These are phyloP conservation scores for Daldinia bambusicola DNA, from an alignment of 495 filamentous ascomycete genomes.

Conservation along the genomic window DNA sequence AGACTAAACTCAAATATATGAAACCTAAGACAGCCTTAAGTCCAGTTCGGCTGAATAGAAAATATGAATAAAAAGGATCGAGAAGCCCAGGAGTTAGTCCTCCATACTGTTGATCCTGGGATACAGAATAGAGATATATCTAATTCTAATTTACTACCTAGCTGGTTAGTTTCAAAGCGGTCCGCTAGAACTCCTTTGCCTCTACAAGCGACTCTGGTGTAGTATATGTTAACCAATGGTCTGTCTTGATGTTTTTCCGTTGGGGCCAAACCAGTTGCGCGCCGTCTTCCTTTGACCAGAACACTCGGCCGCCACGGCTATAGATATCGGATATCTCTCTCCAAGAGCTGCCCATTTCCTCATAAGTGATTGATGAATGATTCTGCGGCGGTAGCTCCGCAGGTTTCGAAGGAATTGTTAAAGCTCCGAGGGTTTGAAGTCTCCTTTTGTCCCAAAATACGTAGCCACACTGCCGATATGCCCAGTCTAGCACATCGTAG, in stretches of 20 bases:
- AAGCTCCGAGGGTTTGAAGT: not conserved
- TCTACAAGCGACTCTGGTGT: not conserved
- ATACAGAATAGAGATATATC: not conserved
- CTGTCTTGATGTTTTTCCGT: not conserved
- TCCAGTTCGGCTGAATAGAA: not conserved
- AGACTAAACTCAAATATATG: not conserved
- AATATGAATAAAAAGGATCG: slow-evolving; percentile 1
- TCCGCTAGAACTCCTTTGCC: not conserved
- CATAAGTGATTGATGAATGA: not conserved
- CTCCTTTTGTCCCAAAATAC: not conserved
- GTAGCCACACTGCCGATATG: not conserved
- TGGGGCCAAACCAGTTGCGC: not conserved
- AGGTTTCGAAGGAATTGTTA: not conserved
- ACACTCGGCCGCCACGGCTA: not conserved
- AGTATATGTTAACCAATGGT: not conserved
- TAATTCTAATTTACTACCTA: not conserved
- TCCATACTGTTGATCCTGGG: too few relatives aligned
- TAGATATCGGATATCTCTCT: not conserved
- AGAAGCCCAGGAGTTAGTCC: not conserved
- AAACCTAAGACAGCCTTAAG: not conserved
- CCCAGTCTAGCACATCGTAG: not conserved
- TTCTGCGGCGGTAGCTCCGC: not conserved
- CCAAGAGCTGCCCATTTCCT: not conserved
- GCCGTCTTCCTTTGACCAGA: not conserved
- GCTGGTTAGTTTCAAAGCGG: not conserved